Base-by-base conservation (phyloP, 176 grass and related monocot genomes). In the Tillandsia fasciculata region DNA sequence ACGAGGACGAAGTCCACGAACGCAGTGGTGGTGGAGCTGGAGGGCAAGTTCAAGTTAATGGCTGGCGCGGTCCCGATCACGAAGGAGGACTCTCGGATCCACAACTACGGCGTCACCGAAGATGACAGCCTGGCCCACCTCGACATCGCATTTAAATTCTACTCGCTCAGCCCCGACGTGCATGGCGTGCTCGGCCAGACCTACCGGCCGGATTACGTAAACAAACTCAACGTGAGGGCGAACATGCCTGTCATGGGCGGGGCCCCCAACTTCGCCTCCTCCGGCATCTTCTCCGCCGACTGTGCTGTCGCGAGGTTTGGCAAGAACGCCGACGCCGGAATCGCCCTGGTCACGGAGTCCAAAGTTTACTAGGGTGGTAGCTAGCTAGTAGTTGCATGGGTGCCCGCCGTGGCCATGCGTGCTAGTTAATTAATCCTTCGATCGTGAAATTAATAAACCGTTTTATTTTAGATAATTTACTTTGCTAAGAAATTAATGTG, bases 151-250 rank as follows among this genome's bases (percentile, higher is more conserved):
- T 86, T 86, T 50, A 86, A 74, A 64, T 86, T 86, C 56, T 33
- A 75, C n/a, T 58, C 70, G 26, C 74, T 82, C 49, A 71, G 63
- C 51, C 57, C 70, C 28, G 33, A 82, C 1, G 74, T 82, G 69
- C 78, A 86, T 23, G 83, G 83, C 11, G 83, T 86, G 28, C 74
- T 86, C 7, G 78, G 83, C 1, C 83, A 86, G 61, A 86, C 83
- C 2, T 86, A 86, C 69, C 66, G 74, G 2, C 53, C 78, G 0
- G 83, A 81, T 48, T 86, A 86, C 52, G 64, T 78, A 52, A 87
- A 77, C 68, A 75, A 65, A 72, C 24, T 87, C n/a, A 64, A 53
- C 29, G 68, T 83, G 0, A 72, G 13, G 8, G 68, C 80, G 11
- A 79, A 53, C 11, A 87, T 83, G 68, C 85, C 85, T 0, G 10